Conservation (phyloP, 2,329 filamentous ascomycete species). For the Zalaria sp. region DNA sequence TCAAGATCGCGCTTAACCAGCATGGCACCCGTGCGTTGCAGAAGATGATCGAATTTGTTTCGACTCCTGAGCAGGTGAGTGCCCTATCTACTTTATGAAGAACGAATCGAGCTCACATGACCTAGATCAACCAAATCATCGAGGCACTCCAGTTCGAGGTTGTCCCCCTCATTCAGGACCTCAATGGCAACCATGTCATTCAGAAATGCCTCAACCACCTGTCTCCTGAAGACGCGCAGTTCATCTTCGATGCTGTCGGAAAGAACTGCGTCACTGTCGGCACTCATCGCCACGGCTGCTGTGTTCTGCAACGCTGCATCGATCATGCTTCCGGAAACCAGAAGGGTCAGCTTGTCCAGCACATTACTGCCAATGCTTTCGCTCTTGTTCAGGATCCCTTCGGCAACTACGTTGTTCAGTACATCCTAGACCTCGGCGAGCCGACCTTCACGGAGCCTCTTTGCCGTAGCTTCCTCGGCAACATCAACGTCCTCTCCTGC, state of each 20-base stretch:
- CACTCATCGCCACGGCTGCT: conserved; percentile 95
- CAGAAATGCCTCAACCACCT: conserved; percentile 98
- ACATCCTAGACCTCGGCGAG: conserved; percentile 89
- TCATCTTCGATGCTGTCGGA: conserved; percentile 94
- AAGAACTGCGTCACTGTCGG: conserved; percentile 77
- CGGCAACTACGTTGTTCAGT: conserved; percentile 97
- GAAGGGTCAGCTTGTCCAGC: conserved; percentile 70
- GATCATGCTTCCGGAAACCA: conserved; percentile 87
- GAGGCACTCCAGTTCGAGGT: conserved; percentile 69
- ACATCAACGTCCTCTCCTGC: conserved; percentile 61
- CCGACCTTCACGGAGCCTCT: conserved; percentile 77
- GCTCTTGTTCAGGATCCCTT: conserved; percentile 90
- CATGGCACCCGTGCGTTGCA: conserved; percentile 92
- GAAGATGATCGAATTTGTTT: conserved; percentile 99
- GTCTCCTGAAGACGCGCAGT: conserved; percentile 68
- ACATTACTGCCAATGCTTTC: conserved; percentile 82
- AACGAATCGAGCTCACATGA: too few species aligned
- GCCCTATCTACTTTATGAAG: too few species aligned
- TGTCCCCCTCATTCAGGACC: conserved; percentile 87
- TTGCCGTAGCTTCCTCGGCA: conserved; percentile 63
- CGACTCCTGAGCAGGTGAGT: conserved; percentile 54
- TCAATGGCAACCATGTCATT: conserved; percentile 98
- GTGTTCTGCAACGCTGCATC: conserved; percentile 94
- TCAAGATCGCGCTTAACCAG: conserved; percentile 89
- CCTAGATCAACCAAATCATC: conserved; percentile 62